Base-by-base conservation (phyloP, 148 eudicot genomes). In the Nepenthes mirabilis region DNA sequence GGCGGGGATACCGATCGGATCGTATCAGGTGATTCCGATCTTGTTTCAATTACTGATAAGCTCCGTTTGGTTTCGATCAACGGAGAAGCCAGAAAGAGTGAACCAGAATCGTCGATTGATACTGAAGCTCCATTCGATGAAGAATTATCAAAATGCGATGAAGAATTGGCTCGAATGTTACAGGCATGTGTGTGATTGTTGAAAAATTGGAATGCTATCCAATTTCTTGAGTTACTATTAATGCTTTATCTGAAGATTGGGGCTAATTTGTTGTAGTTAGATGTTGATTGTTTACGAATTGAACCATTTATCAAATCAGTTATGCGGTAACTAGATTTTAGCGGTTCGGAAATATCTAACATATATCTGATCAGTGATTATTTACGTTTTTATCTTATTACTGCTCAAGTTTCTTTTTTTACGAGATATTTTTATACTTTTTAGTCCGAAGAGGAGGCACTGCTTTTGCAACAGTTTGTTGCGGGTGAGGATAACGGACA, bases 391-490 rank as follows among this genome's bases (percentile, higher is more conserved):
- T 33, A 48, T 37, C 23, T 23, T 23, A 23, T 23, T 23, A 23
- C 23, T 23, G 23, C 23, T 23, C 43, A 33, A 56, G 36, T 64
- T 65, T 14, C 12, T 47, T 65, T 3, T 23, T 45, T 14, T 56
- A 10, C 10, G 53, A 32, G 6, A n/a, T 37, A 33, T 54, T 47
- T 8, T 11, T 48, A 6, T 66, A 43, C 68, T 43, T 53, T 70
- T 37, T 67, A 93, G 99, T 91, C 91, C 34, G 91, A 88, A 71
- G 99, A 88, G 76, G 99, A 93, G 63, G 95, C 91, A 40, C 77
- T 93, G 63, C 79, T 93, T 78, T 63, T 82, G 70, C 96, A 88
- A 76, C 89, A 88, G 60, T 77, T 72, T 68, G 85, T 63, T 57
- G 79, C 70, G 14, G 37, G 59, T 53, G 83, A 75, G 61, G 80